Evolutionary conservation across 805 yeast species (phyloP).

Genomic region (Metschnikowia baotianmanensis): DNA sequence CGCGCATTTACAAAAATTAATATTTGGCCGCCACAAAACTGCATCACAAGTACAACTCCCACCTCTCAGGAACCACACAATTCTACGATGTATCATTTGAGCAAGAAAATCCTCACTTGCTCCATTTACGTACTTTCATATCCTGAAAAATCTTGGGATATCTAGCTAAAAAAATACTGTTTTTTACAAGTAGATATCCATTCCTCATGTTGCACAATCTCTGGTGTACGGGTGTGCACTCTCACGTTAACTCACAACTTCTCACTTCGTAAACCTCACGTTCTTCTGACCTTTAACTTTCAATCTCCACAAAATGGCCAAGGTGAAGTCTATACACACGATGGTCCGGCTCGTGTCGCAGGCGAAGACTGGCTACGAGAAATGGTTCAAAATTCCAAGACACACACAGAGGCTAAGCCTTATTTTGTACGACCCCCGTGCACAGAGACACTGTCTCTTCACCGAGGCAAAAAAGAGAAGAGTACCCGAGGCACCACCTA

Average conservation of each 20-base stretch:
- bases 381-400: constrained; percentile 79
- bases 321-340: constrained; percentile 74
- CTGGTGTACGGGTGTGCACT: constrained; percentile 4
- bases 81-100: too few species aligned
- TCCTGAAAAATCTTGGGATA: too few species aligned
- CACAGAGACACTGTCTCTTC: constrained; percentile 87
- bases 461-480: constrained; percentile 87
- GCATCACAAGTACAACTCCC: too few species aligned
- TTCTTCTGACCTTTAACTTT: not conserved
- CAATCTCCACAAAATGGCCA: constrained; percentile 22
- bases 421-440: constrained; percentile 47
- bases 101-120: not conserved
- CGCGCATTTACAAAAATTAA: too few species aligned
- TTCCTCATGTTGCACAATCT: not conserved
- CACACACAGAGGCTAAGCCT: constrained; percentile 76
- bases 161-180: too few species aligned
- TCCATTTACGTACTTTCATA: not conserved
- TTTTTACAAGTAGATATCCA: not conserved
- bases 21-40: too few species aligned
- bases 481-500: constrained; percentile 48
- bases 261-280: not conserved
- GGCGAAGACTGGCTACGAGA: constrained; percentile 85
- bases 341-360: constrained; percentile 83
- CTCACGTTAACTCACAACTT: not conserved
- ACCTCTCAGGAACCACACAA: too few species aligned